Conservation (phyloP, 768 basidiomycete genomes). For the Hemileccinum impolitum region DNA sequence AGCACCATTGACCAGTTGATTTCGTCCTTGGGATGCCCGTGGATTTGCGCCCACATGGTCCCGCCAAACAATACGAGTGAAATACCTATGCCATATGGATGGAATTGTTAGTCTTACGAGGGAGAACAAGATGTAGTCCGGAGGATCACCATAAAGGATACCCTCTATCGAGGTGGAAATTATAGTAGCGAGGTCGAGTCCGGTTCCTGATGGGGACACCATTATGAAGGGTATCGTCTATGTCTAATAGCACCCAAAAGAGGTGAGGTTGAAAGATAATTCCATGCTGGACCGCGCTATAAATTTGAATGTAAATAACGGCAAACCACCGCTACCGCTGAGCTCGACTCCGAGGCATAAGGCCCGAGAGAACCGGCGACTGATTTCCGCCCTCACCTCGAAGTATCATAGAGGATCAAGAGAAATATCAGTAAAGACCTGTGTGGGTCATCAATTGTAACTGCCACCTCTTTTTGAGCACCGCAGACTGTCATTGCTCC, state of each 20-base stretch:
- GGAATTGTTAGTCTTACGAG: background rate
- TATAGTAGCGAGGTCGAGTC: constrained; percentile 13
- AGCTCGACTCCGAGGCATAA: background rate
- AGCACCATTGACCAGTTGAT: constrained; percentile 23
- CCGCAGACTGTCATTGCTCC: background rate
- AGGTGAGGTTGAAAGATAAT: background rate
- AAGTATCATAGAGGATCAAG: background rate
- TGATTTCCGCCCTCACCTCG: background rate
- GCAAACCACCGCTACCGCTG: background rate
- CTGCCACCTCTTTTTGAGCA: background rate
- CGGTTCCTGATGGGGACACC: constrained; percentile 2
- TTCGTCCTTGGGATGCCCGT: constrained; percentile 11
- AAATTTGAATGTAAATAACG: background rate
- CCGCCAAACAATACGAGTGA: constrained; percentile 20
- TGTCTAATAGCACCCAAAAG: background rate
- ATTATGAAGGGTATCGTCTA: background rate
- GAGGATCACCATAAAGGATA: constrained; percentile 20
- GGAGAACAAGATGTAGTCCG: background rate
- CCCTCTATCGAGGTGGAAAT: constrained; percentile 18
- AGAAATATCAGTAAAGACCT: background rate
- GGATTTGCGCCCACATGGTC: constrained; percentile 24
- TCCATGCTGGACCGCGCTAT: background rate
- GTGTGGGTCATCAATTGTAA: background rate
- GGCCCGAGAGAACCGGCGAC: background rate
- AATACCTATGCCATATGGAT: constrained; percentile 10